Conservation (phyloP, 495 filamentous ascomycete species). For the Penicillium diatomitis region DNA sequence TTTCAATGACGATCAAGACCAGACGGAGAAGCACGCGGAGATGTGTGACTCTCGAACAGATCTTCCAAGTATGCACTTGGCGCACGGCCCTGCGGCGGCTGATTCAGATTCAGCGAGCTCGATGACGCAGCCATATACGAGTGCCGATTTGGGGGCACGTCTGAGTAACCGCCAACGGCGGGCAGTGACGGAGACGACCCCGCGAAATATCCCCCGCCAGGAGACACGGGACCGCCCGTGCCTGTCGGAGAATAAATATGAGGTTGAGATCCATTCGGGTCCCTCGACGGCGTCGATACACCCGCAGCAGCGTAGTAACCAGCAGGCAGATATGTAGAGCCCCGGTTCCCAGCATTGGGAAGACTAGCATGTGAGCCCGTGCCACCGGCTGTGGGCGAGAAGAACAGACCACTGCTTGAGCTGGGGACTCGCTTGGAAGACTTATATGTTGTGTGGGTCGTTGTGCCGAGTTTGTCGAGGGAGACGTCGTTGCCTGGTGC, state of each 20-base stretch:
- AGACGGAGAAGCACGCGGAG: slow-evolving; percentile 11
- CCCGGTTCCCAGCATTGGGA: slow-evolving; percentile 37
- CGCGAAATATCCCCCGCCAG: slow-evolving; percentile 41
- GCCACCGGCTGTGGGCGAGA: slow-evolving; percentile 79
- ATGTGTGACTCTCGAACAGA: slow-evolving; percentile 63
- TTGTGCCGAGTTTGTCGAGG: slow-evolving; percentile 43
- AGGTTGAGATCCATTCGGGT: slow-evolving; percentile 4
- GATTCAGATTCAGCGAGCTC: slow-evolving; percentile 60
- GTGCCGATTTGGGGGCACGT: slow-evolving; percentile 22
- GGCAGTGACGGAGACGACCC: slow-evolving; percentile 57
- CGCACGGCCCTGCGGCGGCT: slow-evolving; percentile 61
- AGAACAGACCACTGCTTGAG: slow-evolving; percentile 65
- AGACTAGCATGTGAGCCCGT: slow-evolving; percentile 17
- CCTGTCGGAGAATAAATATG: slow-evolving; percentile 8
- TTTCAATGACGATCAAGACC: background rate
- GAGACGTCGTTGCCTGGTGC: slow-evolving; percentile 44
- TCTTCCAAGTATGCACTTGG: slow-evolving; percentile 93
- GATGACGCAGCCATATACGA: slow-evolving; percentile 44
- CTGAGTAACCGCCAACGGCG: slow-evolving; percentile 25
- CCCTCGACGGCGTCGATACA: slow-evolving; percentile 37
- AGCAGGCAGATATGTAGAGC: slow-evolving; percentile 70
- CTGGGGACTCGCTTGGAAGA: slow-evolving; percentile 37
- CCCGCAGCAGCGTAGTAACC: slow-evolving; percentile 78
- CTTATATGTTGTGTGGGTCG: slow-evolving; percentile 26
- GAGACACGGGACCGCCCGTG: slow-evolving; percentile 16